Base-by-base conservation (phyloP, 805 yeast genomes). In the Kodamaea jinghongensis region DNA sequence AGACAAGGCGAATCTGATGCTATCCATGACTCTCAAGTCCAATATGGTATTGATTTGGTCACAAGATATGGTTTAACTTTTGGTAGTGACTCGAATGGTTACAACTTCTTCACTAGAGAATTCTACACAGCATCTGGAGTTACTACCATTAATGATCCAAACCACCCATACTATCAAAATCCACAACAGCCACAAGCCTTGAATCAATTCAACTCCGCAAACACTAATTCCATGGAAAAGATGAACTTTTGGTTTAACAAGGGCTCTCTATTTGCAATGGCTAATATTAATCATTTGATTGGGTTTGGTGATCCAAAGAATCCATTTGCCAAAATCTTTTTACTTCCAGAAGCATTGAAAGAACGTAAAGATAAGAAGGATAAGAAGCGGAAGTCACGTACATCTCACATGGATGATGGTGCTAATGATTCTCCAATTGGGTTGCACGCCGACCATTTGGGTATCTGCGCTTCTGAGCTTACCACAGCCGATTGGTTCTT, bases 271-370 rank as follows among this genome's bases (percentile, higher is more conserved):
- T 83, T 86, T 67, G 91, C 93, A 2, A 68, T 84, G 34, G 79
- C 89, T 17, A 86, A 85, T 51, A 78, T 86, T 38, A 75, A 79
- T 50, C 91, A 85, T 62, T 56, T 85, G 38, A 76, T 83, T 33
- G 93, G 93, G 1, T 81, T 85, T 59, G 95, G 93, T 25, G 84
- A 83, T 54, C 73, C 85, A 4, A 69, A 71, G 32, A 85, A 83
- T 52, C 89, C 91, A 13, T 84, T 85, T 62, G 88, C 91, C 4
- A 77, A 81, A 50, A 55, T 86, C 10, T 86, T 86, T 59, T 81
- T 76, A 41, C 63, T 86, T 15, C 83, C 90, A 1, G 85, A 81
- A 51, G 86, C 82, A 12, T 60, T 86, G 45, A 81, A 76, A 44
- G 88, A 82, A 49, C 66, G 89, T 36, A 82, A 75, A 48, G 89